Base-by-base conservation (phyloP, 176 grass and related monocot genomes). In the Alloteropsis semialata region DNA sequence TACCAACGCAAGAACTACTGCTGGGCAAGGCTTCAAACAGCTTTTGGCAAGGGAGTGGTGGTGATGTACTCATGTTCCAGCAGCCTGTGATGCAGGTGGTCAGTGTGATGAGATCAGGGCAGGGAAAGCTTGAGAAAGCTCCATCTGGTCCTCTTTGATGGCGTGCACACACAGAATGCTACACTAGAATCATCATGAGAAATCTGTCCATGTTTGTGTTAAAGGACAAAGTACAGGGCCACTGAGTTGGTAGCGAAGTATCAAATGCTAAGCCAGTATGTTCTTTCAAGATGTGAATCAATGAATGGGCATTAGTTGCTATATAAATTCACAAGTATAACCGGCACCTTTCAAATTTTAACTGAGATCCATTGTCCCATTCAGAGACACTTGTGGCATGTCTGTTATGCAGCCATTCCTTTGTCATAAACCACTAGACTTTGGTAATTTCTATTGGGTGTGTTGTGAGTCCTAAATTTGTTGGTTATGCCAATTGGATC, bases 241-340 rank as follows among this genome's bases (percentile, higher is more conserved):
- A 22, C 51, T 24, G 8, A 24, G 53, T 56, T 56, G 54, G 54
- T 56, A 56, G 22, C 41, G 54, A 58, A 3, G 10, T 36, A 62
- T 24, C 10, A 69, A 56, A 43, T 81, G 28, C 25, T 30, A 88
- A 22, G 13, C 58, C 18, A 50, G 37, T 29, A 17, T 81, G 42
- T 45, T 82, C 18, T 68, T 81, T 45, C 36, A 21, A 56, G 21
- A 82, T 55, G 6, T 82, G 42, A 12, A 53, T 69, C n/a, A n/a
- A n/a, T n/a, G n/a, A n/a, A n/a, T n/a, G n/a, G 66, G 39, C 69
- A 73, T 77, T 36, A 19, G 14, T 44, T 59, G 69, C n/a, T n/a
- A n/a, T n/a, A n/a, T n/a, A 60, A 12, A 19, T 8, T 10, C 45
- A 32, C 1, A 22, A 21, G 44, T 64, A 22, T 30, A 66, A 50